Evolutionary conservation across 148 eudicot species (phyloP), one percentile per base, ranked within the genome.

Genomic region (Persicaria tinctoria): DNA sequence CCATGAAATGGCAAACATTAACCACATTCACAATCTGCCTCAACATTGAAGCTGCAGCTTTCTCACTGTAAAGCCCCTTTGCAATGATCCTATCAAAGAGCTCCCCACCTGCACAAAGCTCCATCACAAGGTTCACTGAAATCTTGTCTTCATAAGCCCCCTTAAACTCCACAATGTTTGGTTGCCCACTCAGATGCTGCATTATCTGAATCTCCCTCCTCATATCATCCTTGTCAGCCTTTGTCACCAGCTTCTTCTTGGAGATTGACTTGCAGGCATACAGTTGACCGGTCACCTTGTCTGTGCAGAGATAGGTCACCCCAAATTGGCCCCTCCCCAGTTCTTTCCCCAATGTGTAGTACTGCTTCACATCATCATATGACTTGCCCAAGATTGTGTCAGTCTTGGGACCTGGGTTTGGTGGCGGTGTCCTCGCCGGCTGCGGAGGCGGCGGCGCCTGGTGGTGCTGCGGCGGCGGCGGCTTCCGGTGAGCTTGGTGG

Each of bases 181-280:
- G 78, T 10, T 91, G 97, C 50, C 97, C 91, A 80, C 97, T 91
- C 84, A 91, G 46, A 84, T 91, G 97, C 76, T 91, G 97, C 97
- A 91, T 91, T 10, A 91, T 80, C 84, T 87, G 93, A 76, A 91
- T 84, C 82, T 91, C 97, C n/a, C 93, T 86, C 75, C 76, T 86
- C 93, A 91, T 89, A 73, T 91, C 97, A 71, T 89, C 97, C 74
- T 81, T 87, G 75, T 91, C 97, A 75, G 82, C 83, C 62, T 59
- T 89, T 0, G 85, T 89, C 1, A 84, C 89, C 73, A 91, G 88
- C 79, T 91, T 91, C 81, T 80, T 89, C 69, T 91, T 91, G 0
- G 97, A 86, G 71, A 91, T 91, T 20, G 90, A 89, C 49, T 91
- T 91, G 70, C 97, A 91, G 50, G 97, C 97, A 76, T 78, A 88